phyloP scores from a whole-genome alignment of 805 yeast genomes.

The Cyberlindnera maritima region DNA sequence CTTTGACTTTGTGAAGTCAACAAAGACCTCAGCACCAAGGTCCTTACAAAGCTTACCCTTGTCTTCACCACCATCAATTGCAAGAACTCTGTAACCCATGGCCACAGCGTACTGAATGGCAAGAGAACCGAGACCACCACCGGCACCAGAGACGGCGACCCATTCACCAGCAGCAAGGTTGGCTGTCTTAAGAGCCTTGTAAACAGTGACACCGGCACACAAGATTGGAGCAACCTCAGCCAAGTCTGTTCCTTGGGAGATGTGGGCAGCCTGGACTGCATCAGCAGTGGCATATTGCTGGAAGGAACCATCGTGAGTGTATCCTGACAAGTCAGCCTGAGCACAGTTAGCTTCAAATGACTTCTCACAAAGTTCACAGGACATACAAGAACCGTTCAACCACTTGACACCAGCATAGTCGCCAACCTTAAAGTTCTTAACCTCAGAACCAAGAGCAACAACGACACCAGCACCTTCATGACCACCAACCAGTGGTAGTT shows the following conservation, averaged over 20 bases:
- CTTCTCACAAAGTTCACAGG: slow-evolving; percentile 60
- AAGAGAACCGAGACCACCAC: slow-evolving; percentile 75
- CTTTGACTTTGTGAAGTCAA: slow-evolving; percentile 52
- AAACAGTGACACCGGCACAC: slow-evolving; percentile 47
- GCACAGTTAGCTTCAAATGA: slow-evolving; percentile 65
- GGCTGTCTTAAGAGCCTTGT: slow-evolving; percentile 65
- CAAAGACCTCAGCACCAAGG: slow-evolving; percentile 62
- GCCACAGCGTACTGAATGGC: slow-evolving; percentile 76
- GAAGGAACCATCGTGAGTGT: slow-evolving; percentile 50
- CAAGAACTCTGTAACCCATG: slow-evolving; percentile 69
- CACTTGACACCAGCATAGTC: slow-evolving; percentile 68
- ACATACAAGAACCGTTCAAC: slow-evolving; percentile 65
- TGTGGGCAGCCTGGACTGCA: slow-evolving; percentile 59
- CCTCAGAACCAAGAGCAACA: slow-evolving; percentile 58
- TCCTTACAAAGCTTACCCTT: slow-evolving; percentile 51
- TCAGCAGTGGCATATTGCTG: slow-evolving; percentile 65
- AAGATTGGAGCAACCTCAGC: slow-evolving; percentile 58
- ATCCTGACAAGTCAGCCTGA: slow-evolving; percentile 66
- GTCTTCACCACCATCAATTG: slow-evolving; percentile 75
- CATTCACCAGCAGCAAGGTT: slow-evolving; percentile 60
- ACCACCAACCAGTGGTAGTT: slow-evolving; percentile 66
- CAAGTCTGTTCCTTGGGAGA: slow-evolving; percentile 53
- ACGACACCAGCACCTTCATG: slow-evolving; percentile 74
- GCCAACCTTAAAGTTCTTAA: slow-evolving; percentile 58
- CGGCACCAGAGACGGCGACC: slow-evolving; percentile 76